phyloP scores from a whole-genome alignment of 202 grass and related monocot species.

The Musa balbisiana region DNA sequence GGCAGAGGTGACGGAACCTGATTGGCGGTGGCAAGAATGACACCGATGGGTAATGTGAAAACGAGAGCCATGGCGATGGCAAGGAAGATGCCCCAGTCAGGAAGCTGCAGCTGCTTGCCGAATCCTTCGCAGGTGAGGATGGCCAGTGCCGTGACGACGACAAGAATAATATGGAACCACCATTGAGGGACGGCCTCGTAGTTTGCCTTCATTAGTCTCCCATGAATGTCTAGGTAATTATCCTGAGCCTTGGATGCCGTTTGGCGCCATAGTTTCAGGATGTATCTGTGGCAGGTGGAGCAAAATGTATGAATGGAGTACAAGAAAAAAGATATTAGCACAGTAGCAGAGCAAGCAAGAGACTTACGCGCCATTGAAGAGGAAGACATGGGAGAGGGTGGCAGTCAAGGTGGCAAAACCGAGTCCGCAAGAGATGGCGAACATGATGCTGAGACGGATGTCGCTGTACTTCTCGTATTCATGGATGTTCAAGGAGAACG shows the following conservation, averaged over 20 bases:
- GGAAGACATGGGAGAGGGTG: slow-evolving; percentile 62
- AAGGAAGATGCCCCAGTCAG: slow-evolving; percentile 33
- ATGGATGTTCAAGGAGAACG: slow-evolving; percentile 43
- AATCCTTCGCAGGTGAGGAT: slow-evolving; percentile 36
- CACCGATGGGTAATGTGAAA: slow-evolving; percentile 40
- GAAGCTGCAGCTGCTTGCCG: slow-evolving; percentile 12
- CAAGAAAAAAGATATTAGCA: neutral
- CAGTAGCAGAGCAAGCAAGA: neutral
- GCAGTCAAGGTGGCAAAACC: slow-evolving; percentile 64
- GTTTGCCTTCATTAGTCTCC: slow-evolving; percentile 41
- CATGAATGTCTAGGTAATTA: slow-evolving; percentile 32
- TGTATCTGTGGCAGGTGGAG: neutral
- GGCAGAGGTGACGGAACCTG: neutral
- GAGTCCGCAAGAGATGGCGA: slow-evolving; percentile 55
- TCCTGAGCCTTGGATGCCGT: slow-evolving; percentile 19
- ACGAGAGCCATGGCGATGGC: slow-evolving; percentile 37
- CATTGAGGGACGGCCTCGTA: slow-evolving; percentile 41
- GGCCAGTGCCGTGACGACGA: slow-evolving; percentile 21
- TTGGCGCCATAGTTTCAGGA: slow-evolving; percentile 25
- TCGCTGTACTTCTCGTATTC: slow-evolving; percentile 44
- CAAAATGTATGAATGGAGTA: neutral
- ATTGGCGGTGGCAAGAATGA: slow-evolving; percentile 35
- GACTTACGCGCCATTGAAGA: slow-evolving; percentile 53
- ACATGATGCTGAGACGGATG: slow-evolving; percentile 62
- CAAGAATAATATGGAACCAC: slow-evolving; percentile 33